Percentiles rank a stretch among this genome's conserved stretches.
Evolutionary conservation across 176 grass and related monocot species (phyloP).

Genomic region (Cocos nucifera): DNA sequence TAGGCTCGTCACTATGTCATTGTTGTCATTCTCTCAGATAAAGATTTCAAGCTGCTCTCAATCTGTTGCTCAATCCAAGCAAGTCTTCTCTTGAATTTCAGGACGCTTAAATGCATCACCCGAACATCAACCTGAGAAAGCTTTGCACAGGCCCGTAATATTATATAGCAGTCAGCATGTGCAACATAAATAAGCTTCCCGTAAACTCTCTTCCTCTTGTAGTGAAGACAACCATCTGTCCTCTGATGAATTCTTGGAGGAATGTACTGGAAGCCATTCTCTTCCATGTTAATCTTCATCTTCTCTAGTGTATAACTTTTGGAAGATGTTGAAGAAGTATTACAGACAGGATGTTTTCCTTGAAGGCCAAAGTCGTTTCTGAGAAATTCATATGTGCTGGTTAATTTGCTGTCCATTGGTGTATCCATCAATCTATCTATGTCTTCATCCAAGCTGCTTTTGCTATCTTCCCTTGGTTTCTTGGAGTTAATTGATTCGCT

Average conservation of each 20-base stretch:
- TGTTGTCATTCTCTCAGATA: not conserved
- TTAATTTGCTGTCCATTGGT: conserved; percentile 8
- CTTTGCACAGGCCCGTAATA: conserved; percentile 66
- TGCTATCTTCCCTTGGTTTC: not conserved
- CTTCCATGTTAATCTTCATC: conserved; percentile 70
- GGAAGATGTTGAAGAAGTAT: conserved; percentile 13
- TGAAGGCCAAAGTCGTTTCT: not conserved
- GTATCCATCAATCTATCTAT: not conserved
- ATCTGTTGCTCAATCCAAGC: conserved; percentile 50
- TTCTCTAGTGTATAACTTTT: conserved; percentile 28
- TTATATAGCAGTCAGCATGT: conserved; percentile 88
- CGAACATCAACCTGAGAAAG: conserved; percentile 55
- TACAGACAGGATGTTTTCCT: too few species aligned
- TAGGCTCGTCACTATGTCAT: too few species aligned
- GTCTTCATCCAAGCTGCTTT: not conserved
- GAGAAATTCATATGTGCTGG: not conserved
- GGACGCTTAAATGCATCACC: conserved; percentile 56
- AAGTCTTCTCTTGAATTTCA: conserved; percentile 72
- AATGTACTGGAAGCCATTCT: conserved; percentile 57
- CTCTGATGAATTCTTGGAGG: conserved; percentile 28
- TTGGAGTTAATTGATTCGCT: conserved; percentile 6
- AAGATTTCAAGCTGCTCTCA: conserved; percentile 17
- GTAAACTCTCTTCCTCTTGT: conserved; percentile 32
- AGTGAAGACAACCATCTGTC: conserved; percentile 64
- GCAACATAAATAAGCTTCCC: conserved; percentile 45